Percentiles rank a stretch among this genome's conserved stretches.
phyloP scores from a whole-genome alignment of 129 eudicot species.

The Dittrichia graveolens region DNA sequence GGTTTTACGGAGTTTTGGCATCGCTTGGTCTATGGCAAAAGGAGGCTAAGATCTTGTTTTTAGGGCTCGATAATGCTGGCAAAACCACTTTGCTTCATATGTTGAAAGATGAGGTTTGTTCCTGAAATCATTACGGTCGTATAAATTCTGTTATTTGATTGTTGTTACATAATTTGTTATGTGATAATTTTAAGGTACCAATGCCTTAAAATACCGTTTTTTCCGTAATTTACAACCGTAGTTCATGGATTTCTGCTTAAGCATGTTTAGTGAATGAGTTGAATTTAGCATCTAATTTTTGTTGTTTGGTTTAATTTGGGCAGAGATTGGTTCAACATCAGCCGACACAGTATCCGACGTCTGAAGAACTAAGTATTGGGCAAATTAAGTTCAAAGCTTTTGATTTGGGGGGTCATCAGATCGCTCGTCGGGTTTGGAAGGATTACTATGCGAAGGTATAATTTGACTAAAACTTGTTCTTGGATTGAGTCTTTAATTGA shows the following conservation, averaged over 20 bases:
- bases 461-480: background rate
- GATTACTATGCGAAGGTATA: slow-evolving; percentile 75
- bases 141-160: background rate
- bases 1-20: slow-evolving; percentile 95
- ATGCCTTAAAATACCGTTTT: background rate
- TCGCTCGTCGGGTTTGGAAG: slow-evolving; percentile 91
- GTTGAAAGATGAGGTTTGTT: slow-evolving; percentile 94
- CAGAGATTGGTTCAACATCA: slow-evolving; percentile 86
- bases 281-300: too few relatives aligned
- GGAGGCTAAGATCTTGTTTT: slow-evolving; percentile 91
- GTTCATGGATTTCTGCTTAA: background rate
- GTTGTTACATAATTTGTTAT: background rate
- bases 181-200: background rate
- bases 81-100: slow-evolving; percentile 95
- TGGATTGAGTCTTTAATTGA: background rate
- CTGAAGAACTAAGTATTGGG: slow-evolving; percentile 88
- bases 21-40: slow-evolving; percentile 94
- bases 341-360: slow-evolving; percentile 89
- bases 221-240: background rate
- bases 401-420: slow-evolving; percentile 95
- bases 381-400: slow-evolving; percentile 88
- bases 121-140: background rate
- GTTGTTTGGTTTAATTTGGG: slow-evolving; percentile 18
- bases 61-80: slow-evolving; percentile 98
- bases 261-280: too few relatives aligned